phyloP scores from a whole-genome alignment of 345 rosid species.

The Anastatica hierochuntica region DNA sequence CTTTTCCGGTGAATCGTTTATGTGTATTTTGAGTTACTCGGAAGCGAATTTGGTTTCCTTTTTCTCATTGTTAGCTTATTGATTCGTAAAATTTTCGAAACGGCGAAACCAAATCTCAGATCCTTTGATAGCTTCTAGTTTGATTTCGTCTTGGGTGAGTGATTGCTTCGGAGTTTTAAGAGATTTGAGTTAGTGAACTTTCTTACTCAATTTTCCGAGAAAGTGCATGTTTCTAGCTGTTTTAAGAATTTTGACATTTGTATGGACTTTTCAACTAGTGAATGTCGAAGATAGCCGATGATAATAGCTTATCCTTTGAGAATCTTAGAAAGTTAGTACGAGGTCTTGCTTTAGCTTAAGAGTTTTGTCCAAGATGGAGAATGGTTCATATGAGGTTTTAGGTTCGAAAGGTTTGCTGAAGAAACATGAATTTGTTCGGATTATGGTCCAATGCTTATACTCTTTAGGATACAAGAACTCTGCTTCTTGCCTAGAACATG shows the following conservation, averaged over 20 bases:
- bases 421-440: slow-evolving; percentile 54
- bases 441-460: slow-evolving; percentile 62
- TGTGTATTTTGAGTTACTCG: no score
- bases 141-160: not conserved
- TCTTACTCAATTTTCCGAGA: no score
- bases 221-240: no score
- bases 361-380: slow-evolving; percentile 38
- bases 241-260: no score
- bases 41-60: no score
- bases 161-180: not conserved
- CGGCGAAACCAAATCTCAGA: not conserved
- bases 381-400: slow-evolving; percentile 22
- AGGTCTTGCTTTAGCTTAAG: not conserved
- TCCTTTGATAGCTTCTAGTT: not conserved
- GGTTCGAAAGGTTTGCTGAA: slow-evolving; percentile 58
- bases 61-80: no score
- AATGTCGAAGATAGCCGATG: no score
- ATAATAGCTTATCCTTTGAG: no score
- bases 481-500: slow-evolving; percentile 56
- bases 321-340: no score
- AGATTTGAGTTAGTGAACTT: not conserved
- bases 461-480: slow-evolving; percentile 61
- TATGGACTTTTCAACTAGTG: slow-evolving; percentile 13
- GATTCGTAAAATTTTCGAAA: no score
- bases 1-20: no score